These are phyloP conservation scores for Epichloe aotearoae DNA, from an alignment of 2,329 filamentous ascomycete genomes.

Conservation along the genomic window DNA sequence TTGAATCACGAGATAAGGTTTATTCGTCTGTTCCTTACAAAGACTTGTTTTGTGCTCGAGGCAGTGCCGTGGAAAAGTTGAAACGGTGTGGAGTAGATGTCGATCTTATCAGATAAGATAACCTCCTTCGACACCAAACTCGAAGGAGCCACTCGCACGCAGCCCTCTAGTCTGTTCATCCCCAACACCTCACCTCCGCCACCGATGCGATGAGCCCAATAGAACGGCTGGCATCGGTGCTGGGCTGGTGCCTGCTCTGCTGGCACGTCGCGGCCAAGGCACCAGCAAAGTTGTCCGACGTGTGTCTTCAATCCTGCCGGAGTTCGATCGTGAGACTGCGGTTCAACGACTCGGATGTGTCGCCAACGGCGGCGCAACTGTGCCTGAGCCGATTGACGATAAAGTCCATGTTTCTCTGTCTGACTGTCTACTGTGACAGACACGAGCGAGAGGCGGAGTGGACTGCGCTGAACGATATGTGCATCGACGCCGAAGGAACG, in stretches of 20 bases:
- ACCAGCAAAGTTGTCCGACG: background rate
- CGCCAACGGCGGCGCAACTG: constrained; percentile 8
- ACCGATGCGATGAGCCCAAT: constrained; percentile 3
- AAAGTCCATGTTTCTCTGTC: constrained; percentile 25
- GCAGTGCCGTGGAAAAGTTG: background rate
- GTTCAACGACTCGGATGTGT: constrained; percentile 18
- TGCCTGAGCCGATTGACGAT: constrained; percentile 19
- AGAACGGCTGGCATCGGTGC: constrained; percentile 3
- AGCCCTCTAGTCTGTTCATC: background rate
- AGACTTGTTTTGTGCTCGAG: background rate
- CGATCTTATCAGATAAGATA: constrained; percentile 4
- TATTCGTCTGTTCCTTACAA: too few species aligned
- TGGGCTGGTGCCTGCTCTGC: constrained; percentile 2
- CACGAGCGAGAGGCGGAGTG: constrained; percentile 14
- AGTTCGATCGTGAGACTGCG: constrained; percentile 14
- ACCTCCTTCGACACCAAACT: background rate
- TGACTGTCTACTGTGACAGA: constrained; percentile 21
- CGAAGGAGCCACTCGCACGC: background rate
- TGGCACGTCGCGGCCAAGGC: background rate
- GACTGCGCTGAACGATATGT: constrained; percentile 21
- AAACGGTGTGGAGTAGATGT: background rate
- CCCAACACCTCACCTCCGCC: background rate
- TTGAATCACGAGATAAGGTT: too few species aligned
- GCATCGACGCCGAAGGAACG: constrained; percentile 11
- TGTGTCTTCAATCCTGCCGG: constrained; percentile 21